phyloP scores from a whole-genome alignment of 768 basidiomycete species.

The Russula vinacea region DNA sequence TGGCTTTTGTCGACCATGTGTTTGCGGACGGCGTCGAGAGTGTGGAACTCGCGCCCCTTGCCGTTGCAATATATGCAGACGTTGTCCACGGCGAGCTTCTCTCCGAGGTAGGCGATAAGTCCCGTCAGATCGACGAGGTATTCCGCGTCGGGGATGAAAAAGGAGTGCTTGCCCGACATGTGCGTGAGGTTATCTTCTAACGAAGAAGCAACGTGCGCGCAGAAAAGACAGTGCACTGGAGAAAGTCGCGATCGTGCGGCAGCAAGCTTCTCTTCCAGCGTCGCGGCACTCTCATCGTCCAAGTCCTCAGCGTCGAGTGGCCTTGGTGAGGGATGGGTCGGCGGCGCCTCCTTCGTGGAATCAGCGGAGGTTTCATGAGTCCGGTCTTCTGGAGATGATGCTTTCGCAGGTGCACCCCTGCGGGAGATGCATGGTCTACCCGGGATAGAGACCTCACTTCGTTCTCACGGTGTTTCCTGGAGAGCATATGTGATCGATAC shows the following conservation, averaged over 20 bases:
- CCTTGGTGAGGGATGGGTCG: constrained; percentile 19
- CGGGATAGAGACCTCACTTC: constrained; percentile 49
- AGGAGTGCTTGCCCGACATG: constrained; percentile 86
- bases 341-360: background rate
- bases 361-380: background rate
- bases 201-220: constrained; percentile 49
- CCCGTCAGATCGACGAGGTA: constrained; percentile 83
- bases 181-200: constrained; percentile 72
- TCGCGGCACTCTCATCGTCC: constrained; percentile 33
- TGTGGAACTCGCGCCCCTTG: constrained; percentile 75
- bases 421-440: constrained; percentile 23
- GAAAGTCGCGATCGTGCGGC: constrained; percentile 63
- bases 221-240: constrained; percentile 81
- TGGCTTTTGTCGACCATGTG: constrained; percentile 97
- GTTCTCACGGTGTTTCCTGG: constrained; percentile 85
- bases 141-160: constrained; percentile 93
- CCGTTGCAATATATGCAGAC: constrained; percentile 90
- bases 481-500: constrained; percentile 80
- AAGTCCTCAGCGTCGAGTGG: constrained; percentile 36
- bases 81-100: constrained; percentile 92
- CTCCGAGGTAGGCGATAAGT: constrained; percentile 79
- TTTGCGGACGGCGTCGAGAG: constrained; percentile 82
- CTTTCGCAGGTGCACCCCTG: constrained; percentile 8
- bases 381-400: constrained; percentile 13
- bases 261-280: constrained; percentile 74